Base-by-base conservation (phyloP, 495 filamentous ascomycete species). In the Penicillium waksmanii region DNA sequence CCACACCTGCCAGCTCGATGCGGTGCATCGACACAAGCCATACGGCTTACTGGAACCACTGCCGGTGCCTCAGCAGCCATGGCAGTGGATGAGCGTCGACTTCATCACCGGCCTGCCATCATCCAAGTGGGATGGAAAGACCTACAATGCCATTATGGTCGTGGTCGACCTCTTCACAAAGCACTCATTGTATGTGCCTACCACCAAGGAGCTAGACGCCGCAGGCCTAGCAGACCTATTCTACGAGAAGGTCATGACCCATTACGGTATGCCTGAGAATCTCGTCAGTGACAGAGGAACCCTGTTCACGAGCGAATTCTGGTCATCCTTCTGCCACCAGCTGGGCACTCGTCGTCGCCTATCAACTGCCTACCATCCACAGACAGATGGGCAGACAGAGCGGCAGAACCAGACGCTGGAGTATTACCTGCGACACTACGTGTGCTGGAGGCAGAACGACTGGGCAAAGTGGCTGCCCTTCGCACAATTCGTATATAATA, bases 271-370 rank as follows among this genome's bases (percentile, higher is more conserved):
- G 3, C 67, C 57, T 1, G 53, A 56, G 1, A 40, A 52, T 4
- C 61, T 65, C 5, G 57, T 68, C 3, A 65, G 59, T 8, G 62
- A 72, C 50, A 52, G 61, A 12, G 69, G 64, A 15, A n/a, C 33
- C 3, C 47, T 63, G 38, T 71, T 69, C 43, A 36, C 58, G 2
- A 43, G 19, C 7, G 53, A 42, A 5, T 53, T 70, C 46, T 70
- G 50, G 65, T 35, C 10, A 10, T 33, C 60, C 15, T 48, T 72
- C 19, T 66, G 60, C 33, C 15, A 47, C 23, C 46, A 62, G 8
- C 50, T 61, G 1, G 43, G 55, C 5, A 57, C 66, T 13, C 21
- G 57, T 21, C 21, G 50, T 15, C 54, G 57, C 38, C 54, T 69
- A 8, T 69, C 47, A 8, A 69, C 68, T 5, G 56, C 58, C 2